phyloP scores from a whole-genome alignment of 2,329 filamentous ascomycete genomes.

The Helotiales sp. region DNA sequence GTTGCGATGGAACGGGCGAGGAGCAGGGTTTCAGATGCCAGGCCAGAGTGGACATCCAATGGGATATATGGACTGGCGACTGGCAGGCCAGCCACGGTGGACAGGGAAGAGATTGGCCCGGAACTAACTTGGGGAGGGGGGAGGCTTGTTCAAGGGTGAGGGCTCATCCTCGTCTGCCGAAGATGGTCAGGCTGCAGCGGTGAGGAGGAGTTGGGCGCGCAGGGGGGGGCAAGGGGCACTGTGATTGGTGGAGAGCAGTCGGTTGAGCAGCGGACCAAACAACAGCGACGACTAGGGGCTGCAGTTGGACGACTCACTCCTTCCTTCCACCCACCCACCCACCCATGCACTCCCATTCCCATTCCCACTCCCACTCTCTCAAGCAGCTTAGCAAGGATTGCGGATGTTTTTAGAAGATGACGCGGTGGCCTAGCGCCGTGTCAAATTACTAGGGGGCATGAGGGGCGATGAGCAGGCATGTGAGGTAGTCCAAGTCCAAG shows the following conservation, averaged over 20 bases:
- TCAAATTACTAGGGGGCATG: slow-evolving; percentile 29
- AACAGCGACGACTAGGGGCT: background rate
- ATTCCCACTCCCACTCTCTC: background rate
- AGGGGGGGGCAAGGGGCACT: background rate
- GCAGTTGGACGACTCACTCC: background rate
- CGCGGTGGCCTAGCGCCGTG: slow-evolving; percentile 31
- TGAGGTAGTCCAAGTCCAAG: background rate
- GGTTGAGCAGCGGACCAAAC: background rate
- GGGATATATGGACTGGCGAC: slow-evolving; percentile 14
- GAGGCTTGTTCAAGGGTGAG: too few species aligned
- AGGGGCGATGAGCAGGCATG: slow-evolving; percentile 6
- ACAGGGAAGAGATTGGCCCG: slow-evolving; percentile 20
- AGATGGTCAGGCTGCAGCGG: slow-evolving; percentile 24
- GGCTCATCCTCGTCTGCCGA: slow-evolving; percentile 20
- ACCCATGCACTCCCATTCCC: background rate
- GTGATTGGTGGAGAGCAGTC: background rate
- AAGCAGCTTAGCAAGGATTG: background rate
- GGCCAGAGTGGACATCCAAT: slow-evolving; percentile 26
- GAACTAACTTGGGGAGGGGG: slow-evolving; percentile 6
- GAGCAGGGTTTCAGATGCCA: slow-evolving; percentile 19
- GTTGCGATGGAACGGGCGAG: slow-evolving; percentile 25
- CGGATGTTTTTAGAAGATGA: slow-evolving; percentile 31
- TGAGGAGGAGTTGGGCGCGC: slow-evolving; percentile 9
- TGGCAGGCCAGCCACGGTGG: background rate
- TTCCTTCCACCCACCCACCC: background rate